Evolutionary conservation across 2,329 filamentous ascomycete species (phyloP).

Genomic region (Malbranchea zuffiana): DNA sequence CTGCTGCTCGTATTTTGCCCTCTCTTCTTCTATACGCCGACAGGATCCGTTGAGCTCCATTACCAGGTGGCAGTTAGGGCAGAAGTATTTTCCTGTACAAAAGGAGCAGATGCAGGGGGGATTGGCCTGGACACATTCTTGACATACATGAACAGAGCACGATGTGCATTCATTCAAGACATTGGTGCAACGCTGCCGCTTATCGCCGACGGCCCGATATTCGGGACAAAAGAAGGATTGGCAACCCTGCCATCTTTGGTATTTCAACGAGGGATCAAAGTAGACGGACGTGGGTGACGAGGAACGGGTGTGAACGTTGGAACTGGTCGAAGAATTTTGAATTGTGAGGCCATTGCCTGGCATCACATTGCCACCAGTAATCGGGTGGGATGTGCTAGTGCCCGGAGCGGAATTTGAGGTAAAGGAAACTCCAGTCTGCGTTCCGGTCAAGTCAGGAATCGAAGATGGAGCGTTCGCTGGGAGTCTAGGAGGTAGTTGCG

Average conservation of each 20-base stretch:
- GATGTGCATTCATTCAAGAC: constrained; percentile 35
- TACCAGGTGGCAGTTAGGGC: constrained; percentile 34
- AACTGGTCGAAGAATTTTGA: constrained; percentile 11
- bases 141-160: constrained; percentile 38
- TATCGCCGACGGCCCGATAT: constrained; percentile 34
- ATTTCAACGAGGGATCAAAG: constrained; percentile 28
- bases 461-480: background rate
- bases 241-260: constrained; percentile 37
- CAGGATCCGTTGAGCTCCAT: constrained; percentile 31
- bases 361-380: background rate
- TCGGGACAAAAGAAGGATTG: constrained; percentile 40
- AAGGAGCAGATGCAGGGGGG: constrained; percentile 37
- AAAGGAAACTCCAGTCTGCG: constrained; percentile 1
- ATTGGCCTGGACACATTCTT: constrained; percentile 32
- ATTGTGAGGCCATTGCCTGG: background rate
- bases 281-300: constrained; percentile 31
- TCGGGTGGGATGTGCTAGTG: background rate
- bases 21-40: constrained; percentile 30
- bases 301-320: constrained; percentile 29
- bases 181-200: constrained; percentile 36
- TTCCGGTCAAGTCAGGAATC: background rate
- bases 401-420: background rate
- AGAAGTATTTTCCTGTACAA: constrained; percentile 34
- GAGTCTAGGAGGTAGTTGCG: constrained; percentile 1
- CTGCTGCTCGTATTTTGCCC: constrained; percentile 25